Evolutionary conservation across 176 grass and related monocot genomes (phyloP).

Genomic region (Stipa capillata): DNA sequence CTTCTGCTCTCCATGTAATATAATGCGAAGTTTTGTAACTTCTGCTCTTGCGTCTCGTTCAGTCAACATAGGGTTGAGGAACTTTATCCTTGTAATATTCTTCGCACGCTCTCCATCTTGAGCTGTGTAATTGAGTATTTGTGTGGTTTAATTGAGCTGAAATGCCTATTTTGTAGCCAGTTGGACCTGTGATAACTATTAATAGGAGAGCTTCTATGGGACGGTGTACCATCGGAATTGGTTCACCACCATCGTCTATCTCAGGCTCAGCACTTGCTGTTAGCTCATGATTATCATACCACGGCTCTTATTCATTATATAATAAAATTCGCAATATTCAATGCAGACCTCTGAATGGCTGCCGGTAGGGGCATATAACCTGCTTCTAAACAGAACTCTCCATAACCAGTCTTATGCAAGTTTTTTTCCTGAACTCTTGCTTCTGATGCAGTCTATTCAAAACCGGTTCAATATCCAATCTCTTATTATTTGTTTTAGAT

Average conservation of each 20-base stretch:
- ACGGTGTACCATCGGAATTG: too few relatives aligned
- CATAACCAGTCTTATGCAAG: conserved; percentile 47
- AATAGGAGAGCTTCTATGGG: too few relatives aligned
- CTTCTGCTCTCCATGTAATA: conserved; percentile 25
- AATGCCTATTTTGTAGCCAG: conserved; percentile 15
- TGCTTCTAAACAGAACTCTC: conserved; percentile 46
- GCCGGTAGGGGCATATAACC: conserved; percentile 35
- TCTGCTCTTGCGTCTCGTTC: not conserved
- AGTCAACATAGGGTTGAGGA: conserved; percentile 26
- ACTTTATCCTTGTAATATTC: conserved; percentile 12
- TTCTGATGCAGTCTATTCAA: not conserved
- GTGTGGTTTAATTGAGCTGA: conserved; percentile 5
- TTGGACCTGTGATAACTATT: not conserved
- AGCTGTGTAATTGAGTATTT: not conserved
- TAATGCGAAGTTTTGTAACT: not conserved
- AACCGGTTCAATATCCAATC: not conserved
- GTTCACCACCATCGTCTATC: too few relatives aligned
- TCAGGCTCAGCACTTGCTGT: too few relatives aligned
- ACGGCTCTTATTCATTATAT: not conserved
- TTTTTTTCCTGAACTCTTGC: not conserved
- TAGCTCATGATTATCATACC: not conserved
- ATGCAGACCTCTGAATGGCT: conserved; percentile 44
- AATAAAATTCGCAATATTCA: not conserved
- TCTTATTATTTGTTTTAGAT: not conserved
- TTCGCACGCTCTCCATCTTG: not conserved